Evolutionary conservation across 129 eudicot genomes (phyloP).

Genomic region (Tanacetum coccineum): DNA sequence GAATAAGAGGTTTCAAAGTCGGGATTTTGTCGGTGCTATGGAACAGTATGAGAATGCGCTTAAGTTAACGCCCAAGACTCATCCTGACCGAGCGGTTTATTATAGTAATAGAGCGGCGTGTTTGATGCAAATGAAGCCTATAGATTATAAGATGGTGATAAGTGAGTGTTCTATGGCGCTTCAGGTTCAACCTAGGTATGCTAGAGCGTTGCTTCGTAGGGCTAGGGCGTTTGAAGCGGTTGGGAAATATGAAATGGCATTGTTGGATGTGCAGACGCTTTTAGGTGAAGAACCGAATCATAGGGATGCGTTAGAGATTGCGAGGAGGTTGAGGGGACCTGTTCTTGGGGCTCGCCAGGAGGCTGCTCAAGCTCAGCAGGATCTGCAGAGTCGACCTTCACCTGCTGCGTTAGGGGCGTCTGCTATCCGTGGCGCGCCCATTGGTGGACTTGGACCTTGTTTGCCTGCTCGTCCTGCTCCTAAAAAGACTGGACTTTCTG

Average conservation of each 20-base stretch:
- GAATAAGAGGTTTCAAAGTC: constrained; percentile 73
- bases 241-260: constrained; percentile 81
- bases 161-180: constrained; percentile 83
- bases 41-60: constrained; percentile 80
- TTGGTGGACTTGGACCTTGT: constrained; percentile 89
- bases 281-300: constrained; percentile 62
- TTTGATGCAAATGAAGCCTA: constrained; percentile 97
- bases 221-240: constrained; percentile 90
- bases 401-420: constrained; percentile 99
- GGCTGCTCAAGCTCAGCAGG: constrained; percentile 50
- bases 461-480: constrained; percentile 73
- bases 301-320: constrained; percentile 79
- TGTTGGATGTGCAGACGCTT: constrained; percentile 73
- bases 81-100: constrained; percentile 79
- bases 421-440: constrained; percentile 89
- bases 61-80: constrained; percentile 74
- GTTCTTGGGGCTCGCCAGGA: constrained; percentile 64
- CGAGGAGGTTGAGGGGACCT: constrained; percentile 52
- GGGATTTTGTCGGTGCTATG: constrained; percentile 83
- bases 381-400: constrained; percentile 92
- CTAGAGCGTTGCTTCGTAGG: constrained; percentile 80
- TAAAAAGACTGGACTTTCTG: constrained; percentile 54
- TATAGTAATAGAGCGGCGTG: constrained; percentile 95
- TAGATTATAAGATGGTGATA: constrained; percentile 73
- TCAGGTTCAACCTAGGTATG: constrained; percentile 77